Base-by-base conservation (phyloP, 2,329 filamentous ascomycete genomes). In the Fusarium nurragi region DNA sequence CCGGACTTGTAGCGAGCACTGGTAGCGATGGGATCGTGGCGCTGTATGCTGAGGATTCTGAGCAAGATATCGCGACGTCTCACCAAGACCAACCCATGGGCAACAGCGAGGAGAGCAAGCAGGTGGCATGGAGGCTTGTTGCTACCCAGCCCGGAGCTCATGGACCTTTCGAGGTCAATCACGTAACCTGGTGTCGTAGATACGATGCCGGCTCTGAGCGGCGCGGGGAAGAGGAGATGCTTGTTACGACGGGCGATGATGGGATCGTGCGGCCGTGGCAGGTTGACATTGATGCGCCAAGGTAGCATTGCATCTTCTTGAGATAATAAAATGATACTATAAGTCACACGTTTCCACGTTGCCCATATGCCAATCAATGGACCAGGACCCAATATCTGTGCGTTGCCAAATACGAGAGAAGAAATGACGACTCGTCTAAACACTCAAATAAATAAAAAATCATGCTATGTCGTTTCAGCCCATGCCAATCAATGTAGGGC, bases 151-250 rank as follows among this genome's bases (percentile, higher is more conserved):
- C 89, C 44, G 89, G 89, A 30, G 92, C 90, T 3, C 95, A 99
- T 75, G 94, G 93, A 1, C 92, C 96, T 4, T 97, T 94, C 73
- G 95, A 99, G 78, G 85, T 98, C 65, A 99, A 99, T 73, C 93
- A 97, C 77, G 85, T 95, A 45, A 88, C 87, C 3, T 99, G 95
- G 95, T 93, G 93, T 67, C 86, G 84, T 69, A 84, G 94, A 55
- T 90, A 87, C 55, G 93, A 97, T 75, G 82, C 83, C 46, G 89
- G 80, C 1, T 77, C 78, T 2, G 83, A 83, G 73, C 82, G 78
- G 63, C 83, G 77, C 51, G 82, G 83, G 5, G 76, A 81, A 22
- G 92, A 97, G 71, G 94, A 98, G 78, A 90, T 97, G 75, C 81
- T 99, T 43, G 81, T 98, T 19, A 95, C 91, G 16, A 97, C 94